phyloP scores from a whole-genome alignment of 805 yeast species.

The Ogataea degrootiae region DNA sequence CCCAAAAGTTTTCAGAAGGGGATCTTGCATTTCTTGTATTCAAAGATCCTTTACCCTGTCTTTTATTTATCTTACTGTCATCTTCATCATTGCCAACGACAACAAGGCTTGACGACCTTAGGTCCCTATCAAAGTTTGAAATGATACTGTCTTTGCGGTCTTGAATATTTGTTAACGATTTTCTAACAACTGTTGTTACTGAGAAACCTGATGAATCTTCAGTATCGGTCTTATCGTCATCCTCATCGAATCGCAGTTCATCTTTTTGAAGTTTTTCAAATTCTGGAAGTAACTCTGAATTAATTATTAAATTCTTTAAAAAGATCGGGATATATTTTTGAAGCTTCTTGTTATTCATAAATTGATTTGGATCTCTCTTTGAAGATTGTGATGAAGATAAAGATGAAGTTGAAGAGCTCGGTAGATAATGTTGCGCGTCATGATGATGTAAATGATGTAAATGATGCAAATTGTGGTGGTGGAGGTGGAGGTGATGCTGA shows the following conservation, averaged over 20 bases:
- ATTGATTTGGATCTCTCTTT: conserved; percentile 8
- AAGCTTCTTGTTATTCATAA: conserved; percentile 27
- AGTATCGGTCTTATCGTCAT: conserved; percentile 5
- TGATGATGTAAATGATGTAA: conserved; percentile 1
- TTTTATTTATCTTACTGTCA: background rate
- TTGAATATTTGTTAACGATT: background rate
- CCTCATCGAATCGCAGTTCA: conserved; percentile 3
- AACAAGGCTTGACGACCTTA: conserved; percentile 1
- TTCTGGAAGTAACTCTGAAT: conserved; percentile 20
- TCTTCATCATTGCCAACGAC: background rate
- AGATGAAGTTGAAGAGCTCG: background rate
- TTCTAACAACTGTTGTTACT: background rate
- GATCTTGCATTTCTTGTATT: background rate
- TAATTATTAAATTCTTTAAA: conserved; percentile 24
- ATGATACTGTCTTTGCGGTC: conserved; percentile 14
- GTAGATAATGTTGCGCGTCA: background rate
- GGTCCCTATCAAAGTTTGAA: conserved; percentile 7
- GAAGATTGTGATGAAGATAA: background rate
- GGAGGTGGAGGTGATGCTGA: background rate
- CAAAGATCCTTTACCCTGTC: background rate
- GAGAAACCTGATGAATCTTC: conserved; percentile 4
- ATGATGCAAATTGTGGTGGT: background rate
- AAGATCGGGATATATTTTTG: conserved; percentile 27
- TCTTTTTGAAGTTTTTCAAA: conserved; percentile 7
- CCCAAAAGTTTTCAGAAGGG: conserved; percentile 20